Percentiles rank a stretch among this genome's conserved stretches.
Evolutionary conservation across 1,284 basidiomycete species (phyloP).

Genomic region (Volvariella volvacea): DNA sequence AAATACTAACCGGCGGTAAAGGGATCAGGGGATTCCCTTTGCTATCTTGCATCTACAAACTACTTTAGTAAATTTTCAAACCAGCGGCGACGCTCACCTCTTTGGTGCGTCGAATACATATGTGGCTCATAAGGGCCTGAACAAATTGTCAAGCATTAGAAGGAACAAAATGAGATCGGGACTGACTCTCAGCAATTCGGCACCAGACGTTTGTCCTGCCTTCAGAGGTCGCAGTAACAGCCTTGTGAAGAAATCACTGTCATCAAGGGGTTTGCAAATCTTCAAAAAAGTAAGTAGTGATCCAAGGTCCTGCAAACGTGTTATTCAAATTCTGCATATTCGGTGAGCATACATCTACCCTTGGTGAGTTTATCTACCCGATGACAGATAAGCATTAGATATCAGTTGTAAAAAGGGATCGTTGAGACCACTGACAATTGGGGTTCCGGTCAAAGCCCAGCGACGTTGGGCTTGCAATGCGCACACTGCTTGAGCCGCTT

Average conservation of each 20-base stretch:
- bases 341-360: slow-evolving; percentile 27
- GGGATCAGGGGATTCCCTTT: slow-evolving; percentile 67
- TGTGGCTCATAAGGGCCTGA: slow-evolving; percentile 77
- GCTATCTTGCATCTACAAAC: slow-evolving; percentile 69
- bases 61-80: background rate
- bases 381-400: slow-evolving; percentile 3
- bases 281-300: slow-evolving; percentile 76
- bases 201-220: slow-evolving; percentile 57
- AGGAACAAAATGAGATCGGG: background rate
- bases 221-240: slow-evolving; percentile 70
- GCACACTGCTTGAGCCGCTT: slow-evolving; percentile 71
- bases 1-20: slow-evolving; percentile 59
- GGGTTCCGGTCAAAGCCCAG: slow-evolving; percentile 81
- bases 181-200: slow-evolving; percentile 61
- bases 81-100: slow-evolving; percentile 40
- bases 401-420: background rate
- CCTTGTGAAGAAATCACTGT: slow-evolving; percentile 75
- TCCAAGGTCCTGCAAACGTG: slow-evolving; percentile 62
- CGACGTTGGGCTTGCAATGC: slow-evolving; percentile 67
- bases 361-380: slow-evolving; percentile 72
- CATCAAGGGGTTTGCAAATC: slow-evolving; percentile 77
- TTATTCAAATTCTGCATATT: background rate
- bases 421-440: slow-evolving; percentile 54
- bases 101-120: slow-evolving; percentile 82
- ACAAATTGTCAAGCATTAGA: slow-evolving; percentile 9